Percentiles rank a stretch among this genome's conserved stretches.
Conservation (phyloP, 1,284 basidiomycete genomes). For the Pseudozyma sp. region DNA sequence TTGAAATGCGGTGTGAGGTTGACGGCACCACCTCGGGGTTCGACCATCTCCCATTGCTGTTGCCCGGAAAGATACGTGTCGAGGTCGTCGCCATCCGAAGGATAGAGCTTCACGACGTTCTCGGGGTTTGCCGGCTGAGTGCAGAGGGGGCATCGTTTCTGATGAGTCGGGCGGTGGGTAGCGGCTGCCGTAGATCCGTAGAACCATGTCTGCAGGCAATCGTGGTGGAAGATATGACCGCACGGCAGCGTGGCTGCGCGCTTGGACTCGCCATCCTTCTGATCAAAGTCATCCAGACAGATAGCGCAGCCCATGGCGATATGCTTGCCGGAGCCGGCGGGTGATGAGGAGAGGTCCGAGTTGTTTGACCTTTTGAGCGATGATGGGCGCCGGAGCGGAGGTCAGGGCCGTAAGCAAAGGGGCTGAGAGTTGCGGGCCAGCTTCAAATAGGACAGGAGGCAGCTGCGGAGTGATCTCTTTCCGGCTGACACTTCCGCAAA, state of each 20-base stretch:
- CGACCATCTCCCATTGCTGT: conserved; percentile 2
- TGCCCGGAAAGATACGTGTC: conserved; percentile 31
- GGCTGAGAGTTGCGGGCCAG: too few relatives aligned
- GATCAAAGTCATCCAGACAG: conserved; percentile 46
- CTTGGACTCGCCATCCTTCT: conserved; percentile 22
- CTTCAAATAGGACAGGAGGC: too few relatives aligned
- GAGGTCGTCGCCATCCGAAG: conserved; percentile 44
- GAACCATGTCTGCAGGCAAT: conserved; percentile 42
- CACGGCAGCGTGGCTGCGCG: conserved; percentile 36
- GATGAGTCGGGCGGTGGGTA: neutral
- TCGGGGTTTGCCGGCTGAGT: conserved; percentile 4
- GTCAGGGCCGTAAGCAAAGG: too few relatives aligned
- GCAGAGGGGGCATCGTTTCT: conserved; percentile 41
- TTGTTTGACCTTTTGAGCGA: neutral
- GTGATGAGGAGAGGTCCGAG: neutral
- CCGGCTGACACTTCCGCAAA: too few relatives aligned
- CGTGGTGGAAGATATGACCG: conserved; percentile 48
- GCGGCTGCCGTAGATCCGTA: conserved; percentile 12
- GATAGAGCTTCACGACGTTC: conserved; percentile 25
- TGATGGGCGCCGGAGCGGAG: too few relatives aligned
- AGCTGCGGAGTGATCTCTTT: too few relatives aligned
- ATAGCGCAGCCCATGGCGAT: conserved; percentile 44
- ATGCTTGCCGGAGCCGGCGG: too few relatives aligned
- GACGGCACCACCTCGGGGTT: neutral
- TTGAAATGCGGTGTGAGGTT: neutral